Conservation (phyloP, 192 early-diverging fungal genomes). For the Rhizoclosmatium sp. region DNA sequence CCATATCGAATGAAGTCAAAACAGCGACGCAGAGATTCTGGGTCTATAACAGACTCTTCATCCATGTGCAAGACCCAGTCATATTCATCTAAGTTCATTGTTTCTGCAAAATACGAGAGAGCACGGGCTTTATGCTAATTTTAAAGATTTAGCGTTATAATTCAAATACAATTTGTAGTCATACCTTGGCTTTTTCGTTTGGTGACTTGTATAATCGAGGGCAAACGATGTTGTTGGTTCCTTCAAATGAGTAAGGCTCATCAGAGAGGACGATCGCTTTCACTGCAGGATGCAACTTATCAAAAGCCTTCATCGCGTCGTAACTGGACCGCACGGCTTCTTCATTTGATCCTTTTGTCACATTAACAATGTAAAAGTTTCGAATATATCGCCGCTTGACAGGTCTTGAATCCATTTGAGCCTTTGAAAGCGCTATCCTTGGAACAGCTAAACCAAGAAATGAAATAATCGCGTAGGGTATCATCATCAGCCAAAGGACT, state of each 20-base stretch:
- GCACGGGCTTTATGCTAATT: constrained; percentile 43
- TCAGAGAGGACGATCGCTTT: constrained; percentile 64
- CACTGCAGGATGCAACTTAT: constrained; percentile 54
- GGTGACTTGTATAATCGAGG: constrained; percentile 50
- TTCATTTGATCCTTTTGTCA: constrained; percentile 61
- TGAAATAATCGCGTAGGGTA: too few relatives aligned
- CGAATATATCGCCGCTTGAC: constrained; percentile 46
- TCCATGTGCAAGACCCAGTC: constrained; percentile 66
- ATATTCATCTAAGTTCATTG: constrained; percentile 55
- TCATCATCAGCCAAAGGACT: too few relatives aligned
- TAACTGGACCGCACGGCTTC: constrained; percentile 7
- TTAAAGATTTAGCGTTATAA: too few relatives aligned
- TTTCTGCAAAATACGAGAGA: constrained; percentile 61
- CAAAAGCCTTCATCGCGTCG: constrained; percentile 56
- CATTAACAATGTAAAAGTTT: constrained; percentile 65
- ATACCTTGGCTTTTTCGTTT: constrained; percentile 54
- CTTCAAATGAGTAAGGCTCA: constrained; percentile 60
- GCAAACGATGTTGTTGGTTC: constrained; percentile 63
- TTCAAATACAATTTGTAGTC: too few relatives aligned
- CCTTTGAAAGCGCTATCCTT: too few relatives aligned
- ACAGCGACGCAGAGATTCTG: constrained; percentile 42
- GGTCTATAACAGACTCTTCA: constrained; percentile 62
- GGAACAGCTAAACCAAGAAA: too few relatives aligned
- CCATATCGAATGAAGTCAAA: constrained; percentile 57
- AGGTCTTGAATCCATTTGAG: too few relatives aligned